These are phyloP conservation scores for Nidula niveotomentosa DNA, from an alignment of 1,284 basidiomycete species.

Conservation along the genomic window DNA sequence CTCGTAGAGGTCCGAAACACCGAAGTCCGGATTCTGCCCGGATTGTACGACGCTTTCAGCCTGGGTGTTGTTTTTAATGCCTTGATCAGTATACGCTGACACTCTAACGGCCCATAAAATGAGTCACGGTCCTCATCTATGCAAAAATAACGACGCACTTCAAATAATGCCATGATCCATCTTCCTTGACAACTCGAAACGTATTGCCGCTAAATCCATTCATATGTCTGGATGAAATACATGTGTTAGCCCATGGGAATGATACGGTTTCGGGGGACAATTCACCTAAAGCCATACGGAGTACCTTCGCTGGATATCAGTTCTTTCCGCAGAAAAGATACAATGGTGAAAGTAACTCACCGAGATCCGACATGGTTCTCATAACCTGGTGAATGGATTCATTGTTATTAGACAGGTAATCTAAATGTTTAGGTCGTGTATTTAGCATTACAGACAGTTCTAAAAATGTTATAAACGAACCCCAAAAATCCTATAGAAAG, in stretches of 20 bases:
- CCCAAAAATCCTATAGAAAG: conserved; percentile 1
- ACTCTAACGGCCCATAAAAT: conserved; percentile 2
- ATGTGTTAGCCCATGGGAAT: background rate
- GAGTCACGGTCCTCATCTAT: too few relatives aligned
- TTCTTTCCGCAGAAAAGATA: background rate
- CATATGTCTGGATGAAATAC: conserved; percentile 10
- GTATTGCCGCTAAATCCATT: conserved; percentile 12
- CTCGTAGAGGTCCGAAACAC: conserved; percentile 13
- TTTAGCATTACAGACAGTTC: too few relatives aligned
- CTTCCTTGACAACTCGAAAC: conserved; percentile 9
- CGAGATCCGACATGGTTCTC: conserved; percentile 11
- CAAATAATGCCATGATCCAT: conserved; percentile 13
- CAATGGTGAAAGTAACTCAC: background rate
- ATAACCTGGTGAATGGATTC: conserved; percentile 12
- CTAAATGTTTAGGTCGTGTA: background rate
- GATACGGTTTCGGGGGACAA: background rate
- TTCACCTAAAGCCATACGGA: conserved; percentile 12
- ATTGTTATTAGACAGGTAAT: conserved; percentile 10
- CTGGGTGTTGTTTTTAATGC: conserved; percentile 10
- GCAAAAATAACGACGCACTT: conserved; percentile 4
- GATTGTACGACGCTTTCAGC: conserved; percentile 9
- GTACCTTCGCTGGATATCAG: conserved; percentile 4
- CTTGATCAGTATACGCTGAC: conserved; percentile 9
- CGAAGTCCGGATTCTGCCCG: conserved; percentile 14
- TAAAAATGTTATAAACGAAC: background rate